phyloP scores from a whole-genome alignment of 2,329 filamentous ascomycete species.

The Scedosporium apiospermum region DNA sequence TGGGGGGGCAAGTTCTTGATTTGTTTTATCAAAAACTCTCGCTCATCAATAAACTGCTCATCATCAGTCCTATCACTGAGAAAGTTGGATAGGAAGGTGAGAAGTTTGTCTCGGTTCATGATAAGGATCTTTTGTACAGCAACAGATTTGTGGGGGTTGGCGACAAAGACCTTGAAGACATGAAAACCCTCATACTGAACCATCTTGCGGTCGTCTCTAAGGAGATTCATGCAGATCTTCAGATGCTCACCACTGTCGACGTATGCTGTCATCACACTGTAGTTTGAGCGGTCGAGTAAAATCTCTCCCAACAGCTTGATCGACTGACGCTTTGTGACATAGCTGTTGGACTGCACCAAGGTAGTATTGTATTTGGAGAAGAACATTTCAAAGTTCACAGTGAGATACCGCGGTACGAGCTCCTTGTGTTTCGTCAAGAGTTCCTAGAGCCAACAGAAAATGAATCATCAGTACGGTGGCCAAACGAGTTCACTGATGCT shows the following conservation, averaged over 20 bases:
- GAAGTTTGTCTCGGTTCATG: slow-evolving; percentile 86
- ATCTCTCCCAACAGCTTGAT: slow-evolving; percentile 97
- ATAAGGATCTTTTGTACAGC: slow-evolving; percentile 92
- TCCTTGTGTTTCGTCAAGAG: slow-evolving; percentile 90
- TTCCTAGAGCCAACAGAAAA: slow-evolving; percentile 48
- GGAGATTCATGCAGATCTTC: slow-evolving; percentile 95
- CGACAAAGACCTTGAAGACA: slow-evolving; percentile 99
- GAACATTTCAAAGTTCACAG: slow-evolving; percentile 86
- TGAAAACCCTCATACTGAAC: slow-evolving; percentile 99
- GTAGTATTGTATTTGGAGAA: slow-evolving; percentile 84
- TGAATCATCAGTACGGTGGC: not conserved
- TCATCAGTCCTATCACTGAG: slow-evolving; percentile 93
- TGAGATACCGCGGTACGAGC: slow-evolving; percentile 78
- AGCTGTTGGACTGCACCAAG: slow-evolving; percentile 84
- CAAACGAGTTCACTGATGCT: no score
- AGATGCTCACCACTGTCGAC: slow-evolving; percentile 92
- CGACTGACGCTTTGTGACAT: slow-evolving; percentile 95
- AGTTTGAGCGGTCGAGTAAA: slow-evolving; percentile 87
- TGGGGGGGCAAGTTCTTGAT: slow-evolving; percentile 61
- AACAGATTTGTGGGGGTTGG: slow-evolving; percentile 95
- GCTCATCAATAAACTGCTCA: slow-evolving; percentile 97
- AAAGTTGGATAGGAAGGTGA: slow-evolving; percentile 84
- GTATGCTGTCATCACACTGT: slow-evolving; percentile 95
- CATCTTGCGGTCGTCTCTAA: slow-evolving; percentile 95
- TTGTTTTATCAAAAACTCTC: slow-evolving; percentile 93